Percentiles rank a stretch among this genome's conserved stretches.
Evolutionary conservation across 2,329 filamentous ascomycete genomes (phyloP).

Genomic region (Hymenoscyphus repandus): DNA sequence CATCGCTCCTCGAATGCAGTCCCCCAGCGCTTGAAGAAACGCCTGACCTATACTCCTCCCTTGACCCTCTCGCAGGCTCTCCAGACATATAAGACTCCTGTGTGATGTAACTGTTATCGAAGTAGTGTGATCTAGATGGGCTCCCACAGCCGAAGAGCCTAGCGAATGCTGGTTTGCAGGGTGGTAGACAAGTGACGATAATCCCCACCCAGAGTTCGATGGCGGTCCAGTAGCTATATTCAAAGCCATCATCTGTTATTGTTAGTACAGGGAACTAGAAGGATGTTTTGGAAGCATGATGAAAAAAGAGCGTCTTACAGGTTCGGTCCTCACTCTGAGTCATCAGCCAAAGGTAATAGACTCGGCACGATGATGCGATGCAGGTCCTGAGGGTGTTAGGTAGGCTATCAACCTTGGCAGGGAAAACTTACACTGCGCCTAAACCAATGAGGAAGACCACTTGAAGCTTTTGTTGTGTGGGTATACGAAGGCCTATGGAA

Average conservation of each 20-base stretch:
- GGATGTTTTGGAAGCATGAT: no score
- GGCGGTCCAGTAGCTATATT: constrained; percentile 4
- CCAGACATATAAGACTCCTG: no score
- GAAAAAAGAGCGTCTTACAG: not conserved
- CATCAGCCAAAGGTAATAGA: not conserved
- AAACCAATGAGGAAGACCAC: constrained; percentile 3
- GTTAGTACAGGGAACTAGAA: not conserved
- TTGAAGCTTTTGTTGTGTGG: constrained; percentile 1
- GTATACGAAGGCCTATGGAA: not conserved
- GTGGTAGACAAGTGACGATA: constrained; percentile 1
- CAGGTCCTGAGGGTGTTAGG: not conserved
- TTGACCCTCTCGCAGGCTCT: no score
- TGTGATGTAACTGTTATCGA: not conserved
- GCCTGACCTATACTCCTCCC: no score
- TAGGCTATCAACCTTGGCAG: not conserved
- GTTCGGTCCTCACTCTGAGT: not conserved
- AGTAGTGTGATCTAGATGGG: not conserved
- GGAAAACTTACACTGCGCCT: not conserved
- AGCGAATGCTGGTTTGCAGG: constrained; percentile 1
- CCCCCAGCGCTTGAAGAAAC: no score
- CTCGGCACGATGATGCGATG: not conserved
- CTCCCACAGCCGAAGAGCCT: not conserved
- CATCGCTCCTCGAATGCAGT: no score
- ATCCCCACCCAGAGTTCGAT: constrained; percentile 5
- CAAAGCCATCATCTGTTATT: constrained; percentile 2